Percentiles rank a stretch among this genome's conserved stretches.
Conservation (phyloP, 163 green algal species). For the Scenedesmus sp. region DNA sequence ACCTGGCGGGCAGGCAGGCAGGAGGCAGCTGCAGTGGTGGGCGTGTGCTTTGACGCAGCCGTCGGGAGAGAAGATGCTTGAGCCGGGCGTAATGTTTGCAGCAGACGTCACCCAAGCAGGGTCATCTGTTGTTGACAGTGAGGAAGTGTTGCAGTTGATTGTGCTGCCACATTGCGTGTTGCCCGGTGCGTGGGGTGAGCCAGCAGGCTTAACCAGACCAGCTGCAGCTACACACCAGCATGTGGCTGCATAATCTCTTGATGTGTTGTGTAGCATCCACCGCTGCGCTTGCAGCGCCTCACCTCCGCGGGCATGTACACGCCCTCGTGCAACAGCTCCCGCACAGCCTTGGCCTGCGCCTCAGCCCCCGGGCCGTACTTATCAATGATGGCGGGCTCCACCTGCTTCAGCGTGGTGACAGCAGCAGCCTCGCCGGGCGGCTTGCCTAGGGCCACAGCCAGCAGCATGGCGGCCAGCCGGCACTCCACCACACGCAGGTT, state of each 20-base stretch:
- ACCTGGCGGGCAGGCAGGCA: slow-evolving; percentile 68
- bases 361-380: slow-evolving; percentile 48
- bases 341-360: slow-evolving; percentile 57
- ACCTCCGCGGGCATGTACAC: slow-evolving; percentile 73
- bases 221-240: too few species aligned
- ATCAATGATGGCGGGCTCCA: slow-evolving; percentile 78
- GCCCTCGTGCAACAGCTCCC: slow-evolving; percentile 77
- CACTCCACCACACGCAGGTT: slow-evolving; percentile 99
- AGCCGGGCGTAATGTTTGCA: too few species aligned
- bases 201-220: too few species aligned
- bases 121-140: too few species aligned
- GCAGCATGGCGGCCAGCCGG: slow-evolving; percentile 84
- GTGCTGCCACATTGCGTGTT: too few species aligned
- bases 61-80: too few species aligned
- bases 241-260: too few species aligned
- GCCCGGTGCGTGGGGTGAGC: too few species aligned
- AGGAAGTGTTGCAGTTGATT: too few species aligned
- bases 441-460: slow-evolving; percentile 79
- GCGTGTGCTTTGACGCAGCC: too few species aligned
- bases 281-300: neutral
- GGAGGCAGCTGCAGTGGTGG: neutral
- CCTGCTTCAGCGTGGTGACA: slow-evolving; percentile 80
- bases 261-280: neutral
- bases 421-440: slow-evolving; percentile 39
- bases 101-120: too few species aligned